Evolutionary conservation across 2,329 filamentous ascomycete species (phyloP).

Genomic region (Botrytis tulipae): DNA sequence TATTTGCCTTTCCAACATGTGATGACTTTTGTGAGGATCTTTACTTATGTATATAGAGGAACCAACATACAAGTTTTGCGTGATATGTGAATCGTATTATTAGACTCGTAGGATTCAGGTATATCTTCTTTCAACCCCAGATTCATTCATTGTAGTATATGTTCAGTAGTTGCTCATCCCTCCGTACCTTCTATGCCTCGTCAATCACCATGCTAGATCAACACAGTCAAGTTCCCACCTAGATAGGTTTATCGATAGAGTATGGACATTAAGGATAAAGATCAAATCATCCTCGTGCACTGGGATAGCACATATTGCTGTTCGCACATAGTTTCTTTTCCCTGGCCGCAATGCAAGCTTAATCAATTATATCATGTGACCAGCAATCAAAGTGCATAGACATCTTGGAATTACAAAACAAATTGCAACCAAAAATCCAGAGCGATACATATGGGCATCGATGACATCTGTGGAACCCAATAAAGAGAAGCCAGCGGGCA

Average conservation of each 20-base stretch:
- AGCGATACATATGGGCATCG: neutral
- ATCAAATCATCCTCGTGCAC: neutral
- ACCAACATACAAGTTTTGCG: neutral
- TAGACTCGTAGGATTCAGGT: neutral
- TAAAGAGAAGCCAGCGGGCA: constrained; percentile 5
- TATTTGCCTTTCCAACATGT: neutral
- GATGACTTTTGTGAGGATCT: neutral
- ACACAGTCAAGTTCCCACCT: neutral
- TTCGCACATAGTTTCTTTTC: neutral
- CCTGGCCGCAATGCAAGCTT: neutral
- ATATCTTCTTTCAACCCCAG: neutral
- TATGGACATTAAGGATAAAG: neutral
- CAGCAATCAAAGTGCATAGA: neutral
- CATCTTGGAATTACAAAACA: neutral
- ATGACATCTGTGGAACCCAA: neutral
- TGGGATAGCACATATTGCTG: neutral
- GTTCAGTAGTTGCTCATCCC: neutral
- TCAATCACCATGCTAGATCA: neutral
- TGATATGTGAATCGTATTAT: neutral
- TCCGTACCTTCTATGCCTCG: neutral
- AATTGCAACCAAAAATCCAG: neutral
- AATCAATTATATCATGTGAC: neutral
- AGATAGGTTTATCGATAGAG: neutral
- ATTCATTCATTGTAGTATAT: neutral
- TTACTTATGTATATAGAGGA: too few species aligned